These are phyloP conservation scores for Sarcomyxa edulis DNA, from an alignment of 768 basidiomycete species.

Conservation along the genomic window DNA sequence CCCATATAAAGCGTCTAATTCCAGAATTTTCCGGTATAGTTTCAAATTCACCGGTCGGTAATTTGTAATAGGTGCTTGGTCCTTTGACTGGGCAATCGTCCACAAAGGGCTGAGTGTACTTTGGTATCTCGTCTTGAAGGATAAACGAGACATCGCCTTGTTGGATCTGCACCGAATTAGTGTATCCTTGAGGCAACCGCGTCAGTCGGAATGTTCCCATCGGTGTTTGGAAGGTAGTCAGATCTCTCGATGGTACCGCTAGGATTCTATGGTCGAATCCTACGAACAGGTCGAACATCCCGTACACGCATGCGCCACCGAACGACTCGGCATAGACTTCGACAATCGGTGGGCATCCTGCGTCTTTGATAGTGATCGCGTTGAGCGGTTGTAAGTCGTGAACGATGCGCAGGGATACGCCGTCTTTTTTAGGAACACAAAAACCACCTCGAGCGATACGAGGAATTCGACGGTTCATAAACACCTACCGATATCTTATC, in stretches of 20 bases:
- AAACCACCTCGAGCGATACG: slow-evolving; percentile 36
- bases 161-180: slow-evolving; percentile 31
- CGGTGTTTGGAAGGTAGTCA: slow-evolving; percentile 36
- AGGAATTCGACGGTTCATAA: slow-evolving; percentile 32
- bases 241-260: slow-evolving; percentile 22
- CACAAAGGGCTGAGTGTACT: slow-evolving; percentile 28
- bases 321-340: slow-evolving; percentile 28
- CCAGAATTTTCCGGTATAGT: slow-evolving; percentile 28
- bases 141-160: slow-evolving; percentile 33
- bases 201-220: slow-evolving; percentile 21
- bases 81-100: slow-evolving; percentile 33
- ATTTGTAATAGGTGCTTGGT: slow-evolving; percentile 22
- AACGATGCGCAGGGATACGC: slow-evolving; percentile 26
- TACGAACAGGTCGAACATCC: slow-evolving; percentile 27
- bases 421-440: slow-evolving; percentile 32
- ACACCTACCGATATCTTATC: slow-evolving; percentile 31
- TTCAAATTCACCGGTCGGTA: slow-evolving; percentile 22
- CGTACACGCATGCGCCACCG: slow-evolving; percentile 23
- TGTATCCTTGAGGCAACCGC: slow-evolving; percentile 33
- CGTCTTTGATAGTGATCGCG: slow-evolving; percentile 27
- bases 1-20: slow-evolving; percentile 32
- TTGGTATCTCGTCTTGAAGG: slow-evolving; percentile 32
- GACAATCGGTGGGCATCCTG: slow-evolving; percentile 24
- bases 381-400: slow-evolving; percentile 34
- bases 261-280: slow-evolving; percentile 29